Evolutionary conservation across 495 filamentous ascomycete species (phyloP).

Genomic region (Xylaria flabelliformis): DNA sequence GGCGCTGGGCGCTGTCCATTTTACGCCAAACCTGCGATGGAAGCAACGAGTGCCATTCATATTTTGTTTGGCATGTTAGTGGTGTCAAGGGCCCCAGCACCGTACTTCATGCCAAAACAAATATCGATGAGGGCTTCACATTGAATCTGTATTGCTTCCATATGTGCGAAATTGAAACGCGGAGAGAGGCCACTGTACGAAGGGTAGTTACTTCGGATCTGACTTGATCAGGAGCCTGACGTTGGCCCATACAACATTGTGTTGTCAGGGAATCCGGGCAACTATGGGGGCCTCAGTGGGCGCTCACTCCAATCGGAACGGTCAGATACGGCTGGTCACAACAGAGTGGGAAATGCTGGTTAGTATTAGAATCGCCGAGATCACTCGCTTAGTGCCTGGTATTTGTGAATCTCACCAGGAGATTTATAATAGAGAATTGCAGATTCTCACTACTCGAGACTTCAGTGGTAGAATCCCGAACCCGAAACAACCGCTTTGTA

Average conservation of each 20-base stretch:
- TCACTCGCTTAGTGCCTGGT: neutral
- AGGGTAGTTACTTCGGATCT: neutral
- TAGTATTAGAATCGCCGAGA: constrained; percentile 13
- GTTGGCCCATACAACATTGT: constrained; percentile 1
- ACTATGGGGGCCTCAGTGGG: neutral
- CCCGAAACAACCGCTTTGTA: constrained; percentile 20
- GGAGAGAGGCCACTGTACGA: neutral
- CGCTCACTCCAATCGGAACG: neutral
- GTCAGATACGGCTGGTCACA: neutral
- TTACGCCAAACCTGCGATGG: neutral
- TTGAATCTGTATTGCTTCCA: neutral
- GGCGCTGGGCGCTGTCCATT: neutral
- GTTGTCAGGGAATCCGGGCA: neutral
- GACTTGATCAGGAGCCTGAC: constrained; percentile 11
- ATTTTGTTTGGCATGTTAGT: neutral
- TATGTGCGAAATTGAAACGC: neutral
- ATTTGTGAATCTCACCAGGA: constrained; percentile 5
- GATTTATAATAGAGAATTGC: constrained; percentile 22
- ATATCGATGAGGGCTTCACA: no score
- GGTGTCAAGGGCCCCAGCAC: neutral
- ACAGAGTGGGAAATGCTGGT: constrained; percentile 14
- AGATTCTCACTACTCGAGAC: neutral
- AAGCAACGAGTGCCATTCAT: no score
- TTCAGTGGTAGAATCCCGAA: constrained; percentile 15
- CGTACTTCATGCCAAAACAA: neutral